Conservation (phyloP, 177 flowering plant species). For the Vitis hybrid region DNA sequence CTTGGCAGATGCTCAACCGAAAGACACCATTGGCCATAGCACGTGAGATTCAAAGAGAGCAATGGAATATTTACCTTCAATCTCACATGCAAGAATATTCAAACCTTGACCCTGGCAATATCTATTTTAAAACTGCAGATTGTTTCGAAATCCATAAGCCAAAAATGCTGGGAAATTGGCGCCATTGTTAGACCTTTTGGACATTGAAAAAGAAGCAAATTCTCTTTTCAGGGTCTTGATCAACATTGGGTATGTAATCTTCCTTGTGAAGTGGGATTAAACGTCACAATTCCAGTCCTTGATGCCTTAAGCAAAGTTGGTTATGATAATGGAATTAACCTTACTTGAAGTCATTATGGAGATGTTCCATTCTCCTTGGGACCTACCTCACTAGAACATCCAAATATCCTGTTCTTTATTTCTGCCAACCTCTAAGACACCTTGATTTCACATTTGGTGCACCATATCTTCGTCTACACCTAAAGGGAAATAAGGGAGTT, state of each 20-base stretch:
- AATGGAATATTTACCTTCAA: constrained; percentile 64
- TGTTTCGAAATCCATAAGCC: constrained; percentile 60
- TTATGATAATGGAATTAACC: constrained; percentile 37
- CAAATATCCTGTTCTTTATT: too few species aligned
- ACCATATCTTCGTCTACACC: too few species aligned
- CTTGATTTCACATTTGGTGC: too few species aligned
- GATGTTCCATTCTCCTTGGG: too few species aligned
- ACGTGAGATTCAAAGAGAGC: constrained; percentile 31
- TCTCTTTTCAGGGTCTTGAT: constrained; percentile 67
- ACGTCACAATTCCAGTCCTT: constrained; percentile 52
- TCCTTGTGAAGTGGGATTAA: constrained; percentile 60
- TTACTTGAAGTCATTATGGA: too few species aligned
- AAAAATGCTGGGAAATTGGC: constrained; percentile 46
- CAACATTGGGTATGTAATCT: constrained; percentile 79
- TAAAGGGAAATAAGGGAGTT: too few species aligned
- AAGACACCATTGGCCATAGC: too few species aligned
- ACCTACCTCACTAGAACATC: too few species aligned
- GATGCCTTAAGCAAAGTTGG: constrained; percentile 51
- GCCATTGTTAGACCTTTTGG: constrained; percentile 61
- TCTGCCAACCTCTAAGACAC: too few species aligned
- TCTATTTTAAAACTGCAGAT: constrained; percentile 18
- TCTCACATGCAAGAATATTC: constrained; percentile 74
- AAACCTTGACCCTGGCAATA: constrained; percentile 57
- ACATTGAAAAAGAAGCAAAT: constrained; percentile 38
- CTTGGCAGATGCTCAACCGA: too few species aligned